Base-by-base conservation (phyloP, 768 basidiomycete genomes). In the Porphyrellus cyaneotinctus region DNA sequence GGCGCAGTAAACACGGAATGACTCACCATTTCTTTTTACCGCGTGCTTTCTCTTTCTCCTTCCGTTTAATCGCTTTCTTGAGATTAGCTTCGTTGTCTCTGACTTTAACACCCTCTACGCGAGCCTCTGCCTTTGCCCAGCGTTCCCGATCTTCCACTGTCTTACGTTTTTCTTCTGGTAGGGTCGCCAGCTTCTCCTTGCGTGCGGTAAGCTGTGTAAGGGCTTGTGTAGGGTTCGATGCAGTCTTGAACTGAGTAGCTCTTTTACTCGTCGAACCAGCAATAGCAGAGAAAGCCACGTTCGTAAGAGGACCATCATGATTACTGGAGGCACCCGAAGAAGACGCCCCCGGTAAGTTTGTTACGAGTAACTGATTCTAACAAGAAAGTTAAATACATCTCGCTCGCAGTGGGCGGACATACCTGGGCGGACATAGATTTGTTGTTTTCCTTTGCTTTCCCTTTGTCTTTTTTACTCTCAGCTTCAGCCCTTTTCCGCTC, bases 31-130 rank as follows among this genome's bases (percentile, higher is more conserved):
- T 78, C 64, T 87, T 88, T 68, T 88, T 90, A 53, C 84, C 84
- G 74, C 90, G 94, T 22, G 54, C 62, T 67, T 97, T 97, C 60
- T 84, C 84, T 69, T 95, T 95, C 71, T 97, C 95, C 58, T 90
- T 86, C 67, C 90, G 76, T 76, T 97, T 98, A 9, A 82, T 84
- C 37, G 93, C 93, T 74, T 97, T 97, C 75, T 95, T 97, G 63
- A 99, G 69, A 41, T 86, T 74, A 1, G 60, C 66, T 65, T 92
- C 91, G 60, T 95, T 90, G 61, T 98, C 97, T 44, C 81, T 81
- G 28, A 99, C 85, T 70, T 97, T 99, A 43, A 86, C 85, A 2
- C 97, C 97, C 49, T 90, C 91, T 53, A 97, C 74, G 44, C 91
- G 78, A 28, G 91, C 84, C 64, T 86, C 83, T 0, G 95, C 93